These are phyloP conservation scores for Penicillium turbatum DNA, from an alignment of 495 filamentous ascomycete species.

Conservation along the genomic window DNA sequence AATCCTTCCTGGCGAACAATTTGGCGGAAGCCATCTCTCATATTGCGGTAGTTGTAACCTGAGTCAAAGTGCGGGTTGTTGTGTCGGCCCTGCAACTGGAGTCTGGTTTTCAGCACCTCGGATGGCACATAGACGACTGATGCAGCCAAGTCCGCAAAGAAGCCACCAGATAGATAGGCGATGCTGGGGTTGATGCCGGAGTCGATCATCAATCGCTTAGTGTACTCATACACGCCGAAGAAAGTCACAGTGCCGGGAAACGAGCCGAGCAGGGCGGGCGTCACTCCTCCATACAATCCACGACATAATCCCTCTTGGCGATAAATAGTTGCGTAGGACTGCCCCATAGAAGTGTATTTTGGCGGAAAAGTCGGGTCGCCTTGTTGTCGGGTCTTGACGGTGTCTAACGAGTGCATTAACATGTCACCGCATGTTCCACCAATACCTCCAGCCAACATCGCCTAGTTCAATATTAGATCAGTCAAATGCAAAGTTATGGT, in stretches of 20 bases:
- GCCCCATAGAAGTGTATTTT: conserved; percentile 82
- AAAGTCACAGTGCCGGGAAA: conserved; percentile 94
- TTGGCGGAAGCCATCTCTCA: conserved; percentile 71
- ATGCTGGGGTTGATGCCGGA: conserved; percentile 68
- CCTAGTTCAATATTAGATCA: conserved; percentile 44
- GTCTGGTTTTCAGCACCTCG: conserved; percentile 91
- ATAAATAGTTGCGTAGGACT: conserved; percentile 86
- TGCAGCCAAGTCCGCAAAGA: conserved; percentile 87
- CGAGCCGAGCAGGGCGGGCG: conserved; percentile 84
- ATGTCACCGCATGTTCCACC: conserved; percentile 93
- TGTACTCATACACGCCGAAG: conserved; percentile 94
- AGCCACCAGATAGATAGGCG: conserved; percentile 82
- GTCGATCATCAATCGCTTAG: conserved; percentile 86
- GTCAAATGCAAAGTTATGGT: not conserved
- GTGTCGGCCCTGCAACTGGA: conserved; percentile 89
- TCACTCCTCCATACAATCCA: conserved; percentile 89
- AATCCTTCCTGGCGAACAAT: conserved; percentile 80
- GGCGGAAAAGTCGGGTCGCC: conserved; percentile 89
- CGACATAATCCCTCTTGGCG: conserved; percentile 84
- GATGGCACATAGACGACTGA: conserved; percentile 92
- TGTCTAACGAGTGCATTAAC: conserved; percentile 98
- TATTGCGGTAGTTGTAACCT: conserved; percentile 89
- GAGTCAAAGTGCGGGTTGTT: conserved; percentile 92
- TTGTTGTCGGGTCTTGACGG: conserved; percentile 98
- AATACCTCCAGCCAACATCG: conserved; percentile 88